Percentiles rank a stretch among this genome's conserved stretches.
phyloP scores from a whole-genome alignment of 148 eudicot genomes.

The Chenopodium formosanum region DNA sequence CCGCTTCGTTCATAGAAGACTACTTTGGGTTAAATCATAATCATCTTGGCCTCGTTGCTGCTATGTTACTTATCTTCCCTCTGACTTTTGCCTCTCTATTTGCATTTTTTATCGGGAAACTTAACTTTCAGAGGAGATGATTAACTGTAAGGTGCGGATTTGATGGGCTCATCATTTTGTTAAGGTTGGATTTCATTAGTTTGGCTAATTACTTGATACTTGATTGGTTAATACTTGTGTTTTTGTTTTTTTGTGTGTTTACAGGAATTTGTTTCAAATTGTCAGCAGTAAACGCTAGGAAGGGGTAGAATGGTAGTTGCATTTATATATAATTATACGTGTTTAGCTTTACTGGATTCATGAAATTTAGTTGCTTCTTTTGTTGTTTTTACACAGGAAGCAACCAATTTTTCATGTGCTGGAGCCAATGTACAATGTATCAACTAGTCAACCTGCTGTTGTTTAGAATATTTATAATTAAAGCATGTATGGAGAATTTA shows the following conservation, averaged over 20 bases:
- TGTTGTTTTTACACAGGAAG: too few species aligned
- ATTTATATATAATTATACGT: background rate
- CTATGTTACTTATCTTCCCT: slow-evolving; percentile 51
- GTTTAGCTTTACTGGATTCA: too few species aligned
- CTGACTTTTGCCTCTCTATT: slow-evolving; percentile 57
- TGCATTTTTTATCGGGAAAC: slow-evolving; percentile 51
- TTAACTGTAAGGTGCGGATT: background rate
- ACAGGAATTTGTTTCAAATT: too few species aligned
- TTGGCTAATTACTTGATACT: background rate
- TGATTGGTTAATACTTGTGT: background rate
- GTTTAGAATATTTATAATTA: too few species aligned
- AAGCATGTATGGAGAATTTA: too few species aligned
- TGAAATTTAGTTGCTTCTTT: too few species aligned
- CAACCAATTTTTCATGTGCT: too few species aligned
- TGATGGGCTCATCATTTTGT: background rate
- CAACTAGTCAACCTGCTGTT: too few species aligned
- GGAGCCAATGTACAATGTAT: too few species aligned
- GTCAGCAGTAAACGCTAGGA: background rate
- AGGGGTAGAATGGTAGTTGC: background rate
- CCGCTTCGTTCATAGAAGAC: slow-evolving; percentile 49
- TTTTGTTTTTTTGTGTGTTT: too few species aligned
- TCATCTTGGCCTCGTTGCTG: slow-evolving; percentile 49
- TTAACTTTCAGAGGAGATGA: slow-evolving; percentile 79
- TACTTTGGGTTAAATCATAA: slow-evolving; percentile 59
- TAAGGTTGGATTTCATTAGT: background rate